Base-by-base conservation (phyloP, 2,329 filamentous ascomycete species). In the Cladophialophora immunda region DNA sequence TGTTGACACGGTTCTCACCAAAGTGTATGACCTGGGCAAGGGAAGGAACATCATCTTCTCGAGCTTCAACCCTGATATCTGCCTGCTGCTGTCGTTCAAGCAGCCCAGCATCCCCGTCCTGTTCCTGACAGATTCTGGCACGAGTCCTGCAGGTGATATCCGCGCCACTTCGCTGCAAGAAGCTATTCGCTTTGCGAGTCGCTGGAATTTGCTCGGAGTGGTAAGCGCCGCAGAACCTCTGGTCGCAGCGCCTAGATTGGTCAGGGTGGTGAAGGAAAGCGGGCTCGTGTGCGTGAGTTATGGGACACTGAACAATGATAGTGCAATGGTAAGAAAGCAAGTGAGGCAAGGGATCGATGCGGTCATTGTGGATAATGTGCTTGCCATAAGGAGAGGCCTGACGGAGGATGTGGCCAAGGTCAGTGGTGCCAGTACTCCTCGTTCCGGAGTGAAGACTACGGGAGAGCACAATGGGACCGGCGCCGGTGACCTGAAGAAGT, bases 41-140 rank as follows among this genome's bases (percentile, higher is more conserved):
- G 87, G 90, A 66, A 87, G 95, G n/a, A 93, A 97, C 81, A 91
- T 99, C 78, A 93, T 99, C 72, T 98, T 99, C 81, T 97, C 92
- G 70, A 95, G 92, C 58, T 99, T 99, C 82, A 97, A 98, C 79
- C 95, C 95, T 0, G 95, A 99, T 75, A 93, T 99, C 54, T 99
- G 95, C 77, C 86, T 99, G 15, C 88, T 97, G 71, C 83, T 98
- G 47, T 95, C 91, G 63, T 97, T 97, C 85, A 99, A 99, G 82
- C 95, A 99, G 81, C 94, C 94, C 1, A 96, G 92, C 53, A 97
- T 97, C 64, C 96, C 95, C 0, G 93, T 99, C 67, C 83, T 99
- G 69, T 99, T 99, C 81, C 85, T 99, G 47, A 96, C 91, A 0
- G 95, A 99, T 74, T 92, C 93, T 0, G 95, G 94, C 0, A 89